Evolutionary conservation across 768 basidiomycete species (phyloP).

Genomic region (Suillus clintonianus): DNA sequence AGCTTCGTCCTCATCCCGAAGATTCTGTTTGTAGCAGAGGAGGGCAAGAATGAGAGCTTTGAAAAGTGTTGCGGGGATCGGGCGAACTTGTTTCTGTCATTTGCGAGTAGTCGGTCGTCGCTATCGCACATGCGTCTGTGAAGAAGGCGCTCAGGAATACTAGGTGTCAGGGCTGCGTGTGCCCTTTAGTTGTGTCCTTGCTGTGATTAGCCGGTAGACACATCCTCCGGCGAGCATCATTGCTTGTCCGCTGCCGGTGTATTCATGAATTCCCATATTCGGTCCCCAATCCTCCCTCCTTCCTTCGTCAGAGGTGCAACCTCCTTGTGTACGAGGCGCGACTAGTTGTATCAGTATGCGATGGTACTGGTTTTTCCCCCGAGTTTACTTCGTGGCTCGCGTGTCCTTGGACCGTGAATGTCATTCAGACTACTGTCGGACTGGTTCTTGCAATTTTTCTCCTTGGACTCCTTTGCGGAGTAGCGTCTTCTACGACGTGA

Average conservation of each 20-base stretch:
- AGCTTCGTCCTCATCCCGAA: constrained; percentile 35
- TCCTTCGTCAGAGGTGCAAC: not conserved
- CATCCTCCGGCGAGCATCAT: too few relatives aligned
- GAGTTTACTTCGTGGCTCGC: constrained; percentile 70
- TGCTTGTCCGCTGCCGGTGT: too few relatives aligned
- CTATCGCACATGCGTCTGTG: not conserved
- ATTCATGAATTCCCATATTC: constrained; percentile 6
- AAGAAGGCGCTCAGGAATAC: constrained; percentile 3
- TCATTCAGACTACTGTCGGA: too few relatives aligned
- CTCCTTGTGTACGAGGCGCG: constrained; percentile 19
- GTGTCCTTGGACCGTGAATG: constrained; percentile 5
- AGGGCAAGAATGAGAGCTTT: constrained; percentile 37
- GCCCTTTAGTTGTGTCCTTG: too few relatives aligned
- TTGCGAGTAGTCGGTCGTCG: not conserved
- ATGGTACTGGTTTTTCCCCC: constrained; percentile 42
- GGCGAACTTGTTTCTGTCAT: constrained; percentile 30
- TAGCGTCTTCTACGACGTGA: too few relatives aligned
- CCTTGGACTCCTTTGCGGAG: too few relatives aligned
- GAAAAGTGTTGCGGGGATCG: constrained; percentile 57
- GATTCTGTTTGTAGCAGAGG: constrained; percentile 40
- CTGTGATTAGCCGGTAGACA: too few relatives aligned
- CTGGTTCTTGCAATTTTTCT: too few relatives aligned
- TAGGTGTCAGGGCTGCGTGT: too few relatives aligned
- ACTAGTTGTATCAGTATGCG: constrained; percentile 1
- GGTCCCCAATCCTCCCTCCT: constrained; percentile 4